These are phyloP conservation scores for Fusarium redolens DNA, from an alignment of 2,329 filamentous ascomycete genomes.

Conservation along the genomic window DNA sequence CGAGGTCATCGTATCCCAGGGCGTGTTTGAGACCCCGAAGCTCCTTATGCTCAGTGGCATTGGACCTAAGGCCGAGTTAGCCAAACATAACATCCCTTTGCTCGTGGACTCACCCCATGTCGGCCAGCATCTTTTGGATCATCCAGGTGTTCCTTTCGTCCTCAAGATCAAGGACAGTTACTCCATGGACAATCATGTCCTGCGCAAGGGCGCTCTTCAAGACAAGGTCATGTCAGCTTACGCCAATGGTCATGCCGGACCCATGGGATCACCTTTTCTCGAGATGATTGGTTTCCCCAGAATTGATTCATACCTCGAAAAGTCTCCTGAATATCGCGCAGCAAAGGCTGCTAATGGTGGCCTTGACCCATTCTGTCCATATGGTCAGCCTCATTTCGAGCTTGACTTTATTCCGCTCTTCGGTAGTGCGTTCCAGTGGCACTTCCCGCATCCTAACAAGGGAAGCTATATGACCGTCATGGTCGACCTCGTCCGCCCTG, in stretches of 20 bases:
- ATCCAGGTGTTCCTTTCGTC: constrained; percentile 43
- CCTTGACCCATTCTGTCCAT: constrained; percentile 65
- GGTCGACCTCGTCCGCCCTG: constrained; percentile 57
- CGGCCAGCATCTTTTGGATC: constrained; percentile 72
- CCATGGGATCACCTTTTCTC: constrained; percentile 55
- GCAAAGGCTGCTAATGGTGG: constrained; percentile 56
- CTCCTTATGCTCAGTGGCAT: constrained; percentile 73
- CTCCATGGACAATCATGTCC: constrained; percentile 54
- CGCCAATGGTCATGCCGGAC: constrained; percentile 51
- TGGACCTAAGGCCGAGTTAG: constrained; percentile 64
- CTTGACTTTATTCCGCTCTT: constrained; percentile 72
- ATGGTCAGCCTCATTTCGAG: constrained; percentile 71
- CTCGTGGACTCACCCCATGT: constrained; percentile 68
- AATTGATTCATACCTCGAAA: constrained; percentile 64
- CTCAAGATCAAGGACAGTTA: constrained; percentile 52
- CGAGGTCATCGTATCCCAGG: constrained; percentile 62
- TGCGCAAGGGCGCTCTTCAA: constrained; percentile 45
- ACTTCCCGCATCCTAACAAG: constrained; percentile 53
- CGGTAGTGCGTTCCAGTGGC: constrained; percentile 60
- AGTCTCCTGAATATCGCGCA: constrained; percentile 58
- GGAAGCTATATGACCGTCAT: constrained; percentile 69
- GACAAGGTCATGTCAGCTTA: constrained; percentile 27
- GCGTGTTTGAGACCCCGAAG: constrained; percentile 73
- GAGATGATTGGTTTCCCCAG: constrained; percentile 67
- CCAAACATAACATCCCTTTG: constrained; percentile 60